phyloP scores from a whole-genome alignment of 441 rosid genomes.

The Erysimum cheiri region DNA sequence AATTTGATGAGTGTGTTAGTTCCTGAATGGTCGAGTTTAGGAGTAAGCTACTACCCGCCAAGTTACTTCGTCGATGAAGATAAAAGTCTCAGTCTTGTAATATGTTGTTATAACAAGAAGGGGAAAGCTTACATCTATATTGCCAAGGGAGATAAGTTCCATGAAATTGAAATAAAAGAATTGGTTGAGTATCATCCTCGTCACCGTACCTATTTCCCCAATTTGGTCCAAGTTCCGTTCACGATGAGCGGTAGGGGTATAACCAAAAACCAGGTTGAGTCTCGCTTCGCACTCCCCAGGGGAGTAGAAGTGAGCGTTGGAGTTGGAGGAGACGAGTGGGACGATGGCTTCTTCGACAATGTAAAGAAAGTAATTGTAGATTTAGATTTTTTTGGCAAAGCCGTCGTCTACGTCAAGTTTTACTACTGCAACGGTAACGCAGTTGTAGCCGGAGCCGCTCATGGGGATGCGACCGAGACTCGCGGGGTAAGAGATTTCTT shows the following conservation, averaged over 20 bases:
- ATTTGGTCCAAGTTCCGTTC: background rate
- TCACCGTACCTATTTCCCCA: background rate
- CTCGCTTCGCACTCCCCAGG: background rate
- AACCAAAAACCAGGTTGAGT: background rate
- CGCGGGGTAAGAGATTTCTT: background rate
- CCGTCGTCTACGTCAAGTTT: background rate
- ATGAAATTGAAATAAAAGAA: background rate
- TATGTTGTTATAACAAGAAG: background rate
- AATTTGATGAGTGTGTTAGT: background rate
- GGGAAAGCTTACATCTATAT: background rate
- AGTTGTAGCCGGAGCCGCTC: background rate
- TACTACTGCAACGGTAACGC: background rate
- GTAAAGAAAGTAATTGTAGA: background rate
- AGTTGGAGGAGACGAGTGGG: background rate
- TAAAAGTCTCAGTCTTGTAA: background rate
- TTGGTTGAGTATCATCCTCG: background rate
- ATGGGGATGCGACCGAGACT: background rate
- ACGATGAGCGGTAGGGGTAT: background rate
- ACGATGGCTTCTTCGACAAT: background rate
- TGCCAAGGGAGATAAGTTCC: background rate
- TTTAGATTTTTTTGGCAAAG: too few species aligned
- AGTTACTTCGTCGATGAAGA: background rate
- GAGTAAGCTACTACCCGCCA: background rate
- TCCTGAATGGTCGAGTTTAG: background rate
- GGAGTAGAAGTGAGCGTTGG: background rate